A percentile compares a stretch with the other conserved stretches of the same genome.
Evolutionary conservation across 306 rosid species (phyloP).

Genomic region (Mimosa bimucronata): DNA sequence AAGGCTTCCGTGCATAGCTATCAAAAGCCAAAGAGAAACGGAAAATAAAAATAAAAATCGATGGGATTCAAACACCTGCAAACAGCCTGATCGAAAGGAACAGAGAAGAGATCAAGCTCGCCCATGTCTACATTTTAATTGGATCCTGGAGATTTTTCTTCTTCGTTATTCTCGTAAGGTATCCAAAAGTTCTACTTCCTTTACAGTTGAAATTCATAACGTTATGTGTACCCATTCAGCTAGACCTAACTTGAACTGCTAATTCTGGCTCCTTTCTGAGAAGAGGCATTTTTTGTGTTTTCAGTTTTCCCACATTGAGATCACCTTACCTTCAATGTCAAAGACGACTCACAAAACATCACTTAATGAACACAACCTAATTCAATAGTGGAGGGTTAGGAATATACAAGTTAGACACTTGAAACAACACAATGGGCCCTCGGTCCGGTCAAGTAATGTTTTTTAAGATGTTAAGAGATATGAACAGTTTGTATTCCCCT

Average conservation of each 20-base stretch:
- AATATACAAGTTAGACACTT: background rate
- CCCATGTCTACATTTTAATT: background rate
- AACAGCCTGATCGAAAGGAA: background rate
- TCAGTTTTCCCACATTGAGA: background rate
- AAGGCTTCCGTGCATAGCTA: background rate
- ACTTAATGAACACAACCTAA: background rate
- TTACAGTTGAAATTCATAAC: background rate
- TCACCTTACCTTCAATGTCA: background rate
- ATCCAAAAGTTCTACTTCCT: background rate
- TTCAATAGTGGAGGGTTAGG: background rate
- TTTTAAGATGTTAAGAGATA: background rate
- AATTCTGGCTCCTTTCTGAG: background rate
- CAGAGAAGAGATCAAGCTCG: background rate
- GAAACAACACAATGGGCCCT: background rate
- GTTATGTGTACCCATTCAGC: background rate
- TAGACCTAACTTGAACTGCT: background rate
- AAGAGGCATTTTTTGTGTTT: background rate
- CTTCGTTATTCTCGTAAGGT: background rate
- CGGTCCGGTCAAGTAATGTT: background rate
- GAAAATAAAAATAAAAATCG: background rate
- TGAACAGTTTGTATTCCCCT: constrained; percentile 3
- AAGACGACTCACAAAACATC: background rate
- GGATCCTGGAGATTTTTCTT: background rate
- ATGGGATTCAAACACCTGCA: background rate
- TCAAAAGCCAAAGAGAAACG: background rate